Conservation (phyloP, 768 basidiomycete genomes). For the Cyclocybe cylindracea region DNA sequence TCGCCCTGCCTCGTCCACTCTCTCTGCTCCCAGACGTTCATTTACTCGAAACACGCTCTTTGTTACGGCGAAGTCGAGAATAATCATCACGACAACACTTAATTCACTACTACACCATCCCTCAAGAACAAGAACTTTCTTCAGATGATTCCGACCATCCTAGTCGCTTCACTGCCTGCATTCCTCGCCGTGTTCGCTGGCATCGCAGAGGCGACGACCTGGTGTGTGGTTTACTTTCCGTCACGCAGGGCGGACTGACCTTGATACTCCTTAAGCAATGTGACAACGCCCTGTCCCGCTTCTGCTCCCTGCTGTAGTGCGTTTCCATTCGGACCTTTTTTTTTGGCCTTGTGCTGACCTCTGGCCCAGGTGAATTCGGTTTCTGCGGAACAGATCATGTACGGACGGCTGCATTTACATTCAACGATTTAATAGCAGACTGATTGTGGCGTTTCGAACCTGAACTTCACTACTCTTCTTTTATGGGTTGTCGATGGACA, state of each 20-base stretch:
- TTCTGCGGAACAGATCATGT: slow-evolving; percentile 51
- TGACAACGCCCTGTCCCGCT: slow-evolving; percentile 42
- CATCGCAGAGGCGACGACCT: slow-evolving; percentile 20
- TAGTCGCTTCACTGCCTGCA: slow-evolving; percentile 16
- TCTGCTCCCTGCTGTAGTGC: slow-evolving; percentile 54
- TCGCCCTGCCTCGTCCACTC: too few species aligned
- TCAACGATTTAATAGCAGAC: neutral
- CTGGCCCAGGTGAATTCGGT: slow-evolving; percentile 48
- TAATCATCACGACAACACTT: too few species aligned
- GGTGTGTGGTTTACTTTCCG: slow-evolving; percentile 12
- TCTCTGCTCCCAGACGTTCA: too few species aligned
- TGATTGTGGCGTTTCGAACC: neutral
- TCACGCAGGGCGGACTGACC: neutral
- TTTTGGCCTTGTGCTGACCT: neutral
- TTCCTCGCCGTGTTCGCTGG: slow-evolving; percentile 22
- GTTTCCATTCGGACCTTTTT: slow-evolving; percentile 15
- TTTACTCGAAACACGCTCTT: too few species aligned
- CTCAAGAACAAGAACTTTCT: neutral
- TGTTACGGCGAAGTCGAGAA: too few species aligned
- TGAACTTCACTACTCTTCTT: neutral
- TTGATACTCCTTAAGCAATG: slow-evolving; percentile 33
- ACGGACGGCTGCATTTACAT: slow-evolving; percentile 15
- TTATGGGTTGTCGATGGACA: neutral
- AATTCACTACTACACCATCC: too few species aligned
- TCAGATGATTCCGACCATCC: slow-evolving; percentile 14